Conservation (phyloP, 441 rosid species). For the Biscutella laevigata region DNA sequence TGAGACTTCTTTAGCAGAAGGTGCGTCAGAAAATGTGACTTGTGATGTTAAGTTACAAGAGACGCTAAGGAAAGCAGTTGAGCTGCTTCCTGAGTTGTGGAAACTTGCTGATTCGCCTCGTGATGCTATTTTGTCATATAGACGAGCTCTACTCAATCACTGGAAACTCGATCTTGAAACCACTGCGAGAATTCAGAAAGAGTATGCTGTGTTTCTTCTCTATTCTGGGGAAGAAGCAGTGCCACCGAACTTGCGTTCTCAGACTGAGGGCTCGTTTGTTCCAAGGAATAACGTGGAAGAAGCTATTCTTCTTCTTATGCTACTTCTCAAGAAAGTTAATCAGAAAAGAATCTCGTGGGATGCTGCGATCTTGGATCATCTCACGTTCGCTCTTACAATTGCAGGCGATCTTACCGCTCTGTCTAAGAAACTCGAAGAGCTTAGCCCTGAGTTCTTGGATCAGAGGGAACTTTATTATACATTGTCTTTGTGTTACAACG, state of each 20-base stretch:
- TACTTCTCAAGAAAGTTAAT: slow-evolving; percentile 55
- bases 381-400: slow-evolving; percentile 59
- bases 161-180: slow-evolving; percentile 71
- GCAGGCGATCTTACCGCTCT: slow-evolving; percentile 54
- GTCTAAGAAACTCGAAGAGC: slow-evolving; percentile 55
- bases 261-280: slow-evolving; percentile 66
- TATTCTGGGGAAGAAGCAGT: slow-evolving; percentile 74
- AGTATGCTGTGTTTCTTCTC: slow-evolving; percentile 67
- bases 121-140: slow-evolving; percentile 63
- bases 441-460: slow-evolving; percentile 50
- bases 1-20: slow-evolving; percentile 72
- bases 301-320: slow-evolving; percentile 66
- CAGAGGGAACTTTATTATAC: slow-evolving; percentile 45
- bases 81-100: slow-evolving; percentile 87
- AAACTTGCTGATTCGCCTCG: slow-evolving; percentile 53
- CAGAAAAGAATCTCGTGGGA: slow-evolving; percentile 66
- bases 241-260: slow-evolving; percentile 68
- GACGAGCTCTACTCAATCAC: slow-evolving; percentile 58
- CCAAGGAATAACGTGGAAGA: slow-evolving; percentile 77
- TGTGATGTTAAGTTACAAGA: slow-evolving; percentile 69
- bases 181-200: slow-evolving; percentile 61
- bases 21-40: slow-evolving; percentile 58
- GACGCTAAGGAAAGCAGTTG: slow-evolving; percentile 58
- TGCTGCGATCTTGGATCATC: slow-evolving; percentile 66
- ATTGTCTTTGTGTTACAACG: slow-evolving; percentile 60